Evolutionary conservation across 441 rosid species (phyloP), one percentile per base, ranked within the genome.

Genomic region (Gossypium armourianum): DNA sequence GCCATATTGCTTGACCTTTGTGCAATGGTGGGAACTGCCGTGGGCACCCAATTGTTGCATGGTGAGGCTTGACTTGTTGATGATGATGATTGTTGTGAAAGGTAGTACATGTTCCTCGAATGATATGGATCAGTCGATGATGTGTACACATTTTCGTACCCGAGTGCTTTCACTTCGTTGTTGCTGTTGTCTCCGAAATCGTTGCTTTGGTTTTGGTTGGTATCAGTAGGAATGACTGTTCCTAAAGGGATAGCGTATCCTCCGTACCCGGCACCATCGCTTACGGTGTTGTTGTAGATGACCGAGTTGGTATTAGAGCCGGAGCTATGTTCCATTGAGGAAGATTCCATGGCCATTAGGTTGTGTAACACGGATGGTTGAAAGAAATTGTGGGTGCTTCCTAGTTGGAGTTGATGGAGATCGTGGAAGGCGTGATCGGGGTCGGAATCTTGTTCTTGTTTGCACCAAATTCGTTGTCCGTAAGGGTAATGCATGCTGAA

Each of bases 401-500:
- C 86, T 45, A 77, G 8, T 20, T 82, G 83, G 2, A 76, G 75
- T 5, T 84, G 82, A 53, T 78, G 82, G 29, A 59, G 58, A 62
- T 78, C 83, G 40, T 78, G 83, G 58, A 75, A 76, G 7, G 71
- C n/a, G 17, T 74, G 69, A 24, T 49, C 32, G 26, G 53, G 43
- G 16, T 77, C 85, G 24, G 79, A 77, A 43, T 87, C 86, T 9
- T 82, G 89, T 43, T 86, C 97, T 69, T 89, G 93, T 77, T 86
- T 89, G 84, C 88, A 85, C 85, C 91, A 91, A 43, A 74, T 73
- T 75, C 90, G 78, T 54, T 79, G 84, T 8, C 81, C 82, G 71
- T 80, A 83, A 2, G 85, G 80, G 59, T 77, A 76, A 20, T 74
- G 87, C 75, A 80, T 57, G 68, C 76, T 76, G 64, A 77, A 60